phyloP scores from a whole-genome alignment of 2,329 filamentous ascomycete genomes.

The Aspergillus texensis region DNA sequence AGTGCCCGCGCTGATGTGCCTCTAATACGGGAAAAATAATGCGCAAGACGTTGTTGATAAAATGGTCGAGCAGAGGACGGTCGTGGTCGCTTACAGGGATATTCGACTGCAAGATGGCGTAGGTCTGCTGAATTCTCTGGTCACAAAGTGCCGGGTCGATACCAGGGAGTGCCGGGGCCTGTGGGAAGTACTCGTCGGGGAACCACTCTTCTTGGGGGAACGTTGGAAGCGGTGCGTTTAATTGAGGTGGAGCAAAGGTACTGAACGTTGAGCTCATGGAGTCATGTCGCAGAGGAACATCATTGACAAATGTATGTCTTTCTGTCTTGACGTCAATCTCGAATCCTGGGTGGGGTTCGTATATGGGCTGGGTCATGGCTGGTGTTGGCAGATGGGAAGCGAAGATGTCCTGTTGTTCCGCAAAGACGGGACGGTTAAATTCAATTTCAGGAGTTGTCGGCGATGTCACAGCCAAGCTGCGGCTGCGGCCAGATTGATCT shows the following conservation, averaged over 20 bases:
- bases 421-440: conserved; percentile 69
- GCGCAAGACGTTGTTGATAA: conserved; percentile 83
- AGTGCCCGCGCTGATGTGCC: conserved; percentile 81
- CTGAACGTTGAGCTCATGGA: conserved; percentile 91
- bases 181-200: conserved; percentile 71
- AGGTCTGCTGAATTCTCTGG: conserved; percentile 40
- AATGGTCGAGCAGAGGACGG: conserved; percentile 84
- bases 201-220: conserved; percentile 71
- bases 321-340: conserved; percentile 97
- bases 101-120: conserved; percentile 66
- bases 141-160: conserved; percentile 26
- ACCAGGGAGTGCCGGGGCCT: conserved; percentile 35
- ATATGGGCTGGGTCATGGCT: conserved; percentile 62
- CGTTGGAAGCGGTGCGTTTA: conserved; percentile 67
- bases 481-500: conserved; percentile 21
- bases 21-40: conserved; percentile 92
- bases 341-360: conserved; percentile 69
- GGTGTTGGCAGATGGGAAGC: conserved; percentile 47
- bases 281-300: conserved; percentile 81
- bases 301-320: conserved; percentile 89
- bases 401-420: conserved; percentile 47
- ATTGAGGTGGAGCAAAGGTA: conserved; percentile 79
- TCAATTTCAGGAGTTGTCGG: conserved; percentile 66
- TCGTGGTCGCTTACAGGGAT: conserved; percentile 88
- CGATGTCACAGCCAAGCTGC: conserved; percentile 48